These are phyloP conservation scores for Auricularia auricula-judae DNA, from an alignment of 768 basidiomycete species.

Conservation along the genomic window DNA sequence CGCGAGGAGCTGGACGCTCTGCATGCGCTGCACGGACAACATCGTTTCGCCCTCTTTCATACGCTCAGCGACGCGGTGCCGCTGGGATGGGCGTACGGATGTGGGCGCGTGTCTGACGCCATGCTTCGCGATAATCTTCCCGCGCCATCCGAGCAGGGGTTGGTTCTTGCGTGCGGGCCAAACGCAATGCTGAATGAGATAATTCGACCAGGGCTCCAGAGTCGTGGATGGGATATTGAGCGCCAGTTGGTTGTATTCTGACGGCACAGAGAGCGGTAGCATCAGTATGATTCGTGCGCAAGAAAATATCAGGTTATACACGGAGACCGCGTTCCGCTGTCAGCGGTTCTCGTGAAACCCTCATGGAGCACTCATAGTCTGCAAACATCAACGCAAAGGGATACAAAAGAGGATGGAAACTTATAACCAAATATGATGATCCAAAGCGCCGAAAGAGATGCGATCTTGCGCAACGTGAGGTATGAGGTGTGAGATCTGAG, in stretches of 20 bases:
- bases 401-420: too few species aligned
- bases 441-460: too few species aligned
- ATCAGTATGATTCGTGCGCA: too few species aligned
- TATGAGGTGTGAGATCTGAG: background rate
- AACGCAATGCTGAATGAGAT: conserved; percentile 25
- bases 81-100: conserved; percentile 25
- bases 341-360: too few species aligned
- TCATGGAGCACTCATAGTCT: too few species aligned
- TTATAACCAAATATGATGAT: too few species aligned
- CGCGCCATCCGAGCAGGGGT: conserved; percentile 21
- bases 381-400: too few species aligned
- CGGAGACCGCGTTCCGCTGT: too few species aligned
- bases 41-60: conserved; percentile 32
- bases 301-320: too few species aligned
- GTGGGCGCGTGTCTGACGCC: conserved; percentile 30
- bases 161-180: conserved; percentile 44
- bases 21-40: conserved; percentile 14
- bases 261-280: background rate
- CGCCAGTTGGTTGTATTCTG: conserved; percentile 24
- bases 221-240: conserved; percentile 26
- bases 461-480: too few species aligned
- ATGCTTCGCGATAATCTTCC: conserved; percentile 34
- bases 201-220: conserved; percentile 21
- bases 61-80: conserved; percentile 27
- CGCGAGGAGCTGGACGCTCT: conserved; percentile 36